Evolutionary conservation across 2,329 filamentous ascomycete genomes (phyloP).

Genomic region (Emericellopsis cladophorae): DNA sequence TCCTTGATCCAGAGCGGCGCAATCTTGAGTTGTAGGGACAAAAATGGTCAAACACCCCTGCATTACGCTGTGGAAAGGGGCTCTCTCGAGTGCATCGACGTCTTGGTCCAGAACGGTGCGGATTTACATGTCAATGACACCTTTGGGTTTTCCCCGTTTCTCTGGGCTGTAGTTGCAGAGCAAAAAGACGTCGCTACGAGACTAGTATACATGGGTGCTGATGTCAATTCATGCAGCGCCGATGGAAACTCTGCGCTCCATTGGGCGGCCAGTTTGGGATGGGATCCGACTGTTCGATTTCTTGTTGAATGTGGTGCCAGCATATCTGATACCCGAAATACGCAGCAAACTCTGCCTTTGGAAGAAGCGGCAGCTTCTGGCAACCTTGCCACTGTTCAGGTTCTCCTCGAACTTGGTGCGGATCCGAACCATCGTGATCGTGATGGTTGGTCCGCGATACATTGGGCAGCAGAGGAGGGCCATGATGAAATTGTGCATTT

Average conservation of each 20-base stretch:
- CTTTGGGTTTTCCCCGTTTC: conserved; percentile 1
- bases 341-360: not conserved
- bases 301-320: not conserved
- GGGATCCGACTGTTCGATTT: not conserved
- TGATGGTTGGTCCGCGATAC: conserved; percentile 8
- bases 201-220: not conserved
- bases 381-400: not conserved
- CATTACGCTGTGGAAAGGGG: conserved; percentile 1
- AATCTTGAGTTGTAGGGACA: conserved; percentile 8
- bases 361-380: not conserved
- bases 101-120: not conserved
- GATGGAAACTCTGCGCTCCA: conserved; percentile 1
- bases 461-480: conserved; percentile 9
- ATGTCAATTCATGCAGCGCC: conserved; percentile 1
- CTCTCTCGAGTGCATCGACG: not conserved
- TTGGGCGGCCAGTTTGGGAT: conserved; percentile 1
- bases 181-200: not conserved
- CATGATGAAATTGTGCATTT: conserved; percentile 9
- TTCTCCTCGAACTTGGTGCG: not conserved
- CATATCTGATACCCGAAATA: not conserved
- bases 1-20: conserved; percentile 8
- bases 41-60: conserved; percentile 1
- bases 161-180: conserved; percentile 2
- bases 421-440: conserved; percentile 3
- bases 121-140: not conserved